Percentiles rank a stretch among this genome's conserved stretches.
These are phyloP conservation scores for Phytophthora quininea DNA, from an alignment of 352 stramenopile species.

Conservation along the genomic window DNA sequence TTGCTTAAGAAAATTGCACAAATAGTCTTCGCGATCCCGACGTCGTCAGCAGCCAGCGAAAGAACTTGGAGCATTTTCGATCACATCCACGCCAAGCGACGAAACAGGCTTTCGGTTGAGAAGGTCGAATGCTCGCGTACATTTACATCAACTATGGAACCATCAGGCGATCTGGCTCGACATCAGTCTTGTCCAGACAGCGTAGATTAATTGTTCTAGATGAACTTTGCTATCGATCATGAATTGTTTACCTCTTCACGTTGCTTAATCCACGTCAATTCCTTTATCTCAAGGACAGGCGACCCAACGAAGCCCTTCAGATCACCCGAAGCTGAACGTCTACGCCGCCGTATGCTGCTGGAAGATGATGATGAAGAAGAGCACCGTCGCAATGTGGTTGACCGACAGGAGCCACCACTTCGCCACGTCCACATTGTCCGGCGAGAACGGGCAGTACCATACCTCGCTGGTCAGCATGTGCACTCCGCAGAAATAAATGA, in stretches of 20 bases:
- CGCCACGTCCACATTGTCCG: constrained; percentile 25
- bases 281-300: too few species aligned
- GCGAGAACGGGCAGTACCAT: constrained; percentile 35
- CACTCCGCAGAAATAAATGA: constrained; percentile 37
- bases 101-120: neutral
- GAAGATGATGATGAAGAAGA: constrained; percentile 31
- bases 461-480: constrained; percentile 22
- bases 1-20: neutral
- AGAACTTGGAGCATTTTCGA: constrained; percentile 6
- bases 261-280: too few species aligned
- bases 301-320: too few species aligned
- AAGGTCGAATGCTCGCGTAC: constrained; percentile 3
- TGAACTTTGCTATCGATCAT: too few species aligned
- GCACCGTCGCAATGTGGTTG: constrained; percentile 32
- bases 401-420: constrained; percentile 41
- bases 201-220: neutral
- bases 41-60: constrained; percentile 6
- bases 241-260: too few species aligned
- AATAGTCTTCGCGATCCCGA: constrained; percentile 8
- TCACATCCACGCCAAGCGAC: constrained; percentile 4
- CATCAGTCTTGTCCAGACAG: neutral
- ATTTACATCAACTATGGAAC: constrained; percentile 5
- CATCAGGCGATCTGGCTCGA: neutral
- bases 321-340: constrained; percentile 39
- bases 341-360: constrained; percentile 25